Percentiles rank a stretch among this genome's conserved stretches.
Evolutionary conservation across 164 flowering plant species (phyloP).

Genomic region (Aristolochia contorta): DNA sequence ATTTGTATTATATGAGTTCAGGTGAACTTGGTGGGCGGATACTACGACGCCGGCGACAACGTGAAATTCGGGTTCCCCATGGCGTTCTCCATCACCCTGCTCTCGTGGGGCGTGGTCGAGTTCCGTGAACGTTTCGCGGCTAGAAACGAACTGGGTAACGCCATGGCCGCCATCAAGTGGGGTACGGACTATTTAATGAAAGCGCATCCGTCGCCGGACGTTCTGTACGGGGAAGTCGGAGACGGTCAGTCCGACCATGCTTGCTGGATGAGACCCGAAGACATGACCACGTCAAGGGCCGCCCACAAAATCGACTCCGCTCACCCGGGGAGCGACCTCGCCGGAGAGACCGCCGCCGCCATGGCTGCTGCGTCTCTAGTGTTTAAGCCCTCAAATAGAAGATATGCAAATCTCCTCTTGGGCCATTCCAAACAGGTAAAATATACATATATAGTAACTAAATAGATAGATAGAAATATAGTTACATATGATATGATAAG

Average conservation of each 20-base stretch:
- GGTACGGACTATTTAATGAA: conserved; percentile 46
- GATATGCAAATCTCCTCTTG: conserved; percentile 28
- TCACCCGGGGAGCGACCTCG: conserved; percentile 66
- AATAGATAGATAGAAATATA: no score
- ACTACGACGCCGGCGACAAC: conserved; percentile 59
- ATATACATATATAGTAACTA: no score
- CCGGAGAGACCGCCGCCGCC: conserved; percentile 77
- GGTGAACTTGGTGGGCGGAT: conserved; percentile 52
- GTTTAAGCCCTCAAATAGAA: conserved; percentile 23
- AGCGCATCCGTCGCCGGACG: conserved; percentile 28
- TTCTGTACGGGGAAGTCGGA: conserved; percentile 55
- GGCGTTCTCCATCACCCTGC: conserved; percentile 46
- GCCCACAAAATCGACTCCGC: conserved; percentile 28
- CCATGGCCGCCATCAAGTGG: conserved; percentile 38
- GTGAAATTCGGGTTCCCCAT: conserved; percentile 51
- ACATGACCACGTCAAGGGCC: conserved; percentile 59
- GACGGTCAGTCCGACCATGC: conserved; percentile 53
- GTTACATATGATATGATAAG: no score
- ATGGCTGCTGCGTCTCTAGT: conserved; percentile 62
- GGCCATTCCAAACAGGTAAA: conserved; percentile 43
- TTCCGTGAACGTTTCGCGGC: conserved; percentile 9
- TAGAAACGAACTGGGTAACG: conserved; percentile 18
- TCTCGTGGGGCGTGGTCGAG: conserved; percentile 41
- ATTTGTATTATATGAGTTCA: no score
- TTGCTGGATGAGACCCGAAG: conserved; percentile 75